These are phyloP conservation scores for Taxawa tesnikishii DNA, from an alignment of 2,329 filamentous ascomycete genomes.

Conservation along the genomic window DNA sequence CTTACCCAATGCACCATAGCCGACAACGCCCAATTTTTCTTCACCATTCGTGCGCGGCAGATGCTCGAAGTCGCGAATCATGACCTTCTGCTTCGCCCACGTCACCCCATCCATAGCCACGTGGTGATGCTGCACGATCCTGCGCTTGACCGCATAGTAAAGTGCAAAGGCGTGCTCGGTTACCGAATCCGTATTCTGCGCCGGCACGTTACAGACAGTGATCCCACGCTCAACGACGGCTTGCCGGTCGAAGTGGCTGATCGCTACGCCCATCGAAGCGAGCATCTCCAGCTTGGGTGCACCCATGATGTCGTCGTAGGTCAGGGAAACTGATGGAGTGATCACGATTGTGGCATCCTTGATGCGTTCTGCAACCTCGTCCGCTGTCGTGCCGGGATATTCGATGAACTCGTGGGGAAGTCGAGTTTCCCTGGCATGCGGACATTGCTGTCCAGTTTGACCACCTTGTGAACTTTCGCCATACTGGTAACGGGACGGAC, in stretches of 20 bases:
- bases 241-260: conserved; percentile 33
- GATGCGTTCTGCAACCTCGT: conserved; percentile 28
- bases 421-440: conserved; percentile 25
- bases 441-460: conserved; percentile 34
- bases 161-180: conserved; percentile 39
- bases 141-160: conserved; percentile 34
- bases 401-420: conserved; percentile 30
- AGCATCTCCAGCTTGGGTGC: conserved; percentile 32
- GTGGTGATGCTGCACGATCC: conserved; percentile 25
- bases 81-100: conserved; percentile 28
- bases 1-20: conserved; percentile 35
- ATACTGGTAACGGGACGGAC: too few relatives aligned
- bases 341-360: conserved; percentile 35
- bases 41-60: conserved; percentile 34
- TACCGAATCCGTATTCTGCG: conserved; percentile 31
- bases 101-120: conserved; percentile 21
- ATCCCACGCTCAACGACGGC: conserved; percentile 31
- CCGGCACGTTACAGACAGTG: conserved; percentile 32
- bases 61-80: conserved; percentile 21
- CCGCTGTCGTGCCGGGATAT: conserved; percentile 20
- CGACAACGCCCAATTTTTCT: conserved; percentile 37
- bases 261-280: conserved; percentile 34
- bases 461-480: conserved; percentile 30
- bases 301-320: conserved; percentile 19
- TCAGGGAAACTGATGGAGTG: conserved; percentile 28